Conservation (phyloP, 2,329 filamentous ascomycete species). For the Botrytis byssoidea region DNA sequence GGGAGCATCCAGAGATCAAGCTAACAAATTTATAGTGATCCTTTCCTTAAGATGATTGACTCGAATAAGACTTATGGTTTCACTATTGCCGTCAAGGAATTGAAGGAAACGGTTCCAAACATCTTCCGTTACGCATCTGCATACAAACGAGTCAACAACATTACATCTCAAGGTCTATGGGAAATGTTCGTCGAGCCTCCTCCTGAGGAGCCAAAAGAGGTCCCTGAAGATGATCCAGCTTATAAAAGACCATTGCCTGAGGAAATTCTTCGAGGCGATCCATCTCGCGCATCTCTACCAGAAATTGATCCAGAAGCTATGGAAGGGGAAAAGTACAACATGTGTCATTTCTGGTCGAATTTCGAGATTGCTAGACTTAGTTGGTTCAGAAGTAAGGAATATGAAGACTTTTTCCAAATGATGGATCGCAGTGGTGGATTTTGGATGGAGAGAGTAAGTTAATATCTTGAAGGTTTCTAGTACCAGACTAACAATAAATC, state of each 20-base stretch:
- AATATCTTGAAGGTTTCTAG: constrained; percentile 11
- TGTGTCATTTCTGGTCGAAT: constrained; percentile 99
- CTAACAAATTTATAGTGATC: constrained; percentile 60
- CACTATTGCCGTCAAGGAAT: constrained; percentile 96
- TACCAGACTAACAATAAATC: constrained; percentile 27
- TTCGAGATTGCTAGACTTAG: constrained; percentile 94
- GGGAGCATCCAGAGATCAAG: neutral
- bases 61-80: constrained; percentile 98
- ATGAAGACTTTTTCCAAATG: constrained; percentile 97
- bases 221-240: constrained; percentile 54
- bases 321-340: constrained; percentile 98
- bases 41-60: constrained; percentile 92
- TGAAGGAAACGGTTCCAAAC: constrained; percentile 96
- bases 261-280: constrained; percentile 75
- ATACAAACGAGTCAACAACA: constrained; percentile 88
- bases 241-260: constrained; percentile 68
- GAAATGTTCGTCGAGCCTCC: constrained; percentile 94
- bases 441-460: constrained; percentile 92
- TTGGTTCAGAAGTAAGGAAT: constrained; percentile 96
- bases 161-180: constrained; percentile 91
- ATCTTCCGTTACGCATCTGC: constrained; percentile 99
- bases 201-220: constrained; percentile 55
- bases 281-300: constrained; percentile 66
- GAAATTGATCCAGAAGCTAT: constrained; percentile 89
- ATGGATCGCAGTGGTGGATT: constrained; percentile 98